Evolutionary conservation across 768 basidiomycete genomes (phyloP).

Genomic region (Terana coerulea): DNA sequence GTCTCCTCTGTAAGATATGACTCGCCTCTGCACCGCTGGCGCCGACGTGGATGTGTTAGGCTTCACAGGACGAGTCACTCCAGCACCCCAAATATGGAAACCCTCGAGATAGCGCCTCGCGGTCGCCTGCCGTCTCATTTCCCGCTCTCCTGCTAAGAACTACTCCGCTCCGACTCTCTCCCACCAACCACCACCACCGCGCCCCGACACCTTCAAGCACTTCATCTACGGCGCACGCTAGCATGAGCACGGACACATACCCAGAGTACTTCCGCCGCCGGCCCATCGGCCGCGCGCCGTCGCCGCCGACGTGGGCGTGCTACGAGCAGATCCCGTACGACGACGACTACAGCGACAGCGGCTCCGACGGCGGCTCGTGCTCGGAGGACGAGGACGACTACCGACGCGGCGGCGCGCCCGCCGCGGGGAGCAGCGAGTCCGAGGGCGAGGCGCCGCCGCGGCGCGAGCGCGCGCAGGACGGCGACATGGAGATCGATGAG

Average conservation of each 20-base stretch:
- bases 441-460: conserved; percentile 19
- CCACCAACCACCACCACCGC: conserved; percentile 20
- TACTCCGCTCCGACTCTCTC: conserved; percentile 19
- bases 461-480: conserved; percentile 29
- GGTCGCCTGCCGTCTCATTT: conserved; percentile 19
- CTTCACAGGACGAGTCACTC: conserved; percentile 9
- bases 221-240: conserved; percentile 5
- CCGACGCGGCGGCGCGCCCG: conserved; percentile 19
- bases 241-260: conserved; percentile 23
- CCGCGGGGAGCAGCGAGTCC: conserved; percentile 22
- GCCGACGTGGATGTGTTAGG: conserved; percentile 5
- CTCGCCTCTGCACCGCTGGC: background rate
- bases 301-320: conserved; percentile 85
- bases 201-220: background rate
- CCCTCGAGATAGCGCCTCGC: conserved; percentile 23
- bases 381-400: conserved; percentile 77
- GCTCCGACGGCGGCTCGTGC: conserved; percentile 61
- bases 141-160: conserved; percentile 9
- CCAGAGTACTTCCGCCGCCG: conserved; percentile 60
- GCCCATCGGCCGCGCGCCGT: conserved; percentile 74
- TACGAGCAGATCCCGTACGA: conserved; percentile 84
- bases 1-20: too few species aligned
- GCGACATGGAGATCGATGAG: conserved; percentile 52
- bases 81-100: too few species aligned
- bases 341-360: conserved; percentile 49